Evolutionary conservation across 2,329 filamentous ascomycete genomes (phyloP).

Genomic region (Elsinoe arachidis): DNA sequence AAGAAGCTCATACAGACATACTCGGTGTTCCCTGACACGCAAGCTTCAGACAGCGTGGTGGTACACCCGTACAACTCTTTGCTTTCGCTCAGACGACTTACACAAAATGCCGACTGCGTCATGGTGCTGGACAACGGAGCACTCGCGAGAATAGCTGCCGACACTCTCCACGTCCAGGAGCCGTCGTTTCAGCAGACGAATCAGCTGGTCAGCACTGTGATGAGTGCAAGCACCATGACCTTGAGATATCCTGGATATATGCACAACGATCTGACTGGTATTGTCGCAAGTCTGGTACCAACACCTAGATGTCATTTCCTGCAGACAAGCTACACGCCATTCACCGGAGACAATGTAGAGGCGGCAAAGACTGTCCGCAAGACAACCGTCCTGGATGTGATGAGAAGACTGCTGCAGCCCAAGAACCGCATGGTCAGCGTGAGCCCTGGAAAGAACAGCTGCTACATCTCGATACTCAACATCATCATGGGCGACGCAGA

Average conservation of each 20-base stretch:
- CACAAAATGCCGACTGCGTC: conserved; percentile 94
- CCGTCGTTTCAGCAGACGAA: conserved; percentile 97
- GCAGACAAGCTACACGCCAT: conserved; percentile 96
- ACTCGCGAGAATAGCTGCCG: conserved; percentile 84
- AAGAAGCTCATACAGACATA: conserved; percentile 99
- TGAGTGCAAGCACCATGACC: conserved; percentile 96
- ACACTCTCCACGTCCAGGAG: conserved; percentile 87
- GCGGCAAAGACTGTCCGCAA: conserved; percentile 97
- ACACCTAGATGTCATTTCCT: conserved; percentile 96
- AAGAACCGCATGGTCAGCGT: conserved; percentile 99
- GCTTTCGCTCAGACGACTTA: conserved; percentile 79
- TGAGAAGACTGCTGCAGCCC: conserved; percentile 87
- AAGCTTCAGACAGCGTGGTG: conserved; percentile 78
- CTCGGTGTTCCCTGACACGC: conserved; percentile 93
- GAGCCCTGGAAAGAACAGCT: conserved; percentile 89
- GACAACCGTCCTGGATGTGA: conserved; percentile 95
- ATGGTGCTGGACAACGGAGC: conserved; percentile 96
- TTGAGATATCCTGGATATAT: conserved; percentile 97
- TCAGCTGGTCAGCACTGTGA: conserved; percentile 90
- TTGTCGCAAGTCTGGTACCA: conserved; percentile 89
- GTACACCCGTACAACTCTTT: conserved; percentile 98
- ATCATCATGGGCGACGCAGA: conserved; percentile 99
- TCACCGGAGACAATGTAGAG: conserved; percentile 91
- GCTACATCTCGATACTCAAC: conserved; percentile 97
- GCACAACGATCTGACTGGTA: conserved; percentile 98